A percentile compares a stretch with the other conserved stretches of the same genome.
Evolutionary conservation across 768 basidiomycete genomes (phyloP).

Genomic region (Nidularia pulvinata): DNA sequence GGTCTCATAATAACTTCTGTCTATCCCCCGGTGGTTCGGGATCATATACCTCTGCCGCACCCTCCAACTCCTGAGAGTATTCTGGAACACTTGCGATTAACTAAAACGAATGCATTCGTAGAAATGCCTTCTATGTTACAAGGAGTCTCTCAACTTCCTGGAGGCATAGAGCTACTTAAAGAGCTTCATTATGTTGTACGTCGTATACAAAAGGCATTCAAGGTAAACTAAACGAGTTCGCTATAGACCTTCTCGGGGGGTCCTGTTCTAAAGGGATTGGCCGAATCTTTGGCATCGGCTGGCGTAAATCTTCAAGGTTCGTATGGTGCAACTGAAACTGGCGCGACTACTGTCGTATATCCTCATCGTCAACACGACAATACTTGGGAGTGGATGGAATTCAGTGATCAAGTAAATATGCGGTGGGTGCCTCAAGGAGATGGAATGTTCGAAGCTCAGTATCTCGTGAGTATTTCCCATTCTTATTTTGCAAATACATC

Average conservation of each 20-base stretch:
- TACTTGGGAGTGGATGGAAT: slow-evolving; percentile 25
- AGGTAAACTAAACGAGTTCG: background rate
- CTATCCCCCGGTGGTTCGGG: slow-evolving; percentile 25
- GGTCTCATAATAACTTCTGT: slow-evolving; percentile 17
- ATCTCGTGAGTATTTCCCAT: slow-evolving; percentile 21
- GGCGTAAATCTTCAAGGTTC: slow-evolving; percentile 27
- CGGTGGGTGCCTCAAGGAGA: slow-evolving; percentile 35
- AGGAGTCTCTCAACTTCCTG: background rate
- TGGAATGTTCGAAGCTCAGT: slow-evolving; percentile 33
- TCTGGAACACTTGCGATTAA: slow-evolving; percentile 22
- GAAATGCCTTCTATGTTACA: slow-evolving; percentile 32
- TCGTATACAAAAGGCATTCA: background rate
- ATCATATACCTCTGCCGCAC: slow-evolving; percentile 21
- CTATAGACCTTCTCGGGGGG: slow-evolving; percentile 30
- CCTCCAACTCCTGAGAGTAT: slow-evolving; percentile 36
- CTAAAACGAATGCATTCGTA: slow-evolving; percentile 21
- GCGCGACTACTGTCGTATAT: slow-evolving; percentile 12
- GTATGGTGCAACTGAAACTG: slow-evolving; percentile 39
- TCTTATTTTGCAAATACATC: background rate
- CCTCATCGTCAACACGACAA: slow-evolving; percentile 14
- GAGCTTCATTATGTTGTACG: slow-evolving; percentile 19
- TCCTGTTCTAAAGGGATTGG: slow-evolving; percentile 29
- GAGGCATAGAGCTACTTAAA: slow-evolving; percentile 17
- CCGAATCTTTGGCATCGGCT: slow-evolving; percentile 24
- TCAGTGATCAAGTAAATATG: slow-evolving; percentile 18